A percentile compares a stretch with the other conserved stretches of the same genome.
Evolutionary conservation across 2,329 filamentous ascomycete genomes (phyloP).

Genomic region (Capronia americana): DNA sequence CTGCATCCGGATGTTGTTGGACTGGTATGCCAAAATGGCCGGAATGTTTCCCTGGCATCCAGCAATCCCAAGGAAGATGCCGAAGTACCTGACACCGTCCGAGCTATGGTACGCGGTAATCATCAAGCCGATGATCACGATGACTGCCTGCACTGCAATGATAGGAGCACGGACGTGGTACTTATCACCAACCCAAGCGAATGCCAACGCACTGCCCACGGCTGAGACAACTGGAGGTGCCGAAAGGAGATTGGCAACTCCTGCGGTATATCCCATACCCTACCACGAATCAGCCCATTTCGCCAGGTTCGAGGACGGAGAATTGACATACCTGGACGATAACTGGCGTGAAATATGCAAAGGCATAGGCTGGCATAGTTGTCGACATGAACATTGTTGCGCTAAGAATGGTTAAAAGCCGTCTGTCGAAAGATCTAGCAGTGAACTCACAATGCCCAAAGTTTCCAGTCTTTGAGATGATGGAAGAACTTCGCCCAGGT

Average conservation of each 20-base stretch:
- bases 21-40: slow-evolving; percentile 44
- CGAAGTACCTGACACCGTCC: slow-evolving; percentile 41
- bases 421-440: not conserved
- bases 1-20: slow-evolving; percentile 45
- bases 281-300: slow-evolving; percentile 15
- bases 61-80: slow-evolving; percentile 43
- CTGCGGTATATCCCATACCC: slow-evolving; percentile 43
- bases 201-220: slow-evolving; percentile 38
- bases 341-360: slow-evolving; percentile 33
- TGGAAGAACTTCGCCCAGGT: slow-evolving; percentile 54
- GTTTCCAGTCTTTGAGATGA: slow-evolving; percentile 60
- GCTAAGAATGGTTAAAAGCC: slow-evolving; percentile 2
- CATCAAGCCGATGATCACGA: slow-evolving; percentile 42
- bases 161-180: slow-evolving; percentile 42
- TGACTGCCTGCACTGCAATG: slow-evolving; percentile 40
- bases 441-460: slow-evolving; percentile 61
- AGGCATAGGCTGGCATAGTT: slow-evolving; percentile 30
- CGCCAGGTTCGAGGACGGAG: not conserved
- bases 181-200: slow-evolving; percentile 43
- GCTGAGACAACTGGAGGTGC: slow-evolving; percentile 43
- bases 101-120: slow-evolving; percentile 40
- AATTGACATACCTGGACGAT: slow-evolving; percentile 26
- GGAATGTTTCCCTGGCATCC: slow-evolving; percentile 44
- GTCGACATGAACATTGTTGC: slow-evolving; percentile 34
- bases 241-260: slow-evolving; percentile 40